phyloP scores from a whole-genome alignment of 2,329 filamentous ascomycete species.

The Fusarium sp. region DNA sequence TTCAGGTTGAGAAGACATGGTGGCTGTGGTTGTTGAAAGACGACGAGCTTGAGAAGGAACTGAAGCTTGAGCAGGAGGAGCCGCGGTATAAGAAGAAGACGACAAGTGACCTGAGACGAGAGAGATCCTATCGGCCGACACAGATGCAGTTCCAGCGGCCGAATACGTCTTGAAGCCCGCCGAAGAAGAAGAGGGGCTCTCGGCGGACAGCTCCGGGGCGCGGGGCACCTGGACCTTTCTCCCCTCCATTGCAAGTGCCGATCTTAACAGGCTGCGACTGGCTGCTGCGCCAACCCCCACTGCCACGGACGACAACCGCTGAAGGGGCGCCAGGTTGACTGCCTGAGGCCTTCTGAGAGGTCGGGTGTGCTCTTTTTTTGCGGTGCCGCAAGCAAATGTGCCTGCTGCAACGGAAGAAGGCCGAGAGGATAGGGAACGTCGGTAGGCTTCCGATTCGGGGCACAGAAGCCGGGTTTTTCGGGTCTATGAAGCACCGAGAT shows the following conservation, averaged over 20 bases:
- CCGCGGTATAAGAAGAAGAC: constrained; percentile 31
- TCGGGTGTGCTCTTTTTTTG: not conserved
- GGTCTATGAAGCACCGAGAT: constrained; percentile 13
- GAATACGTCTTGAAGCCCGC: constrained; percentile 38
- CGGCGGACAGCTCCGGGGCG: constrained; percentile 44
- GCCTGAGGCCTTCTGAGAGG: constrained; percentile 7
- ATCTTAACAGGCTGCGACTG: constrained; percentile 40
- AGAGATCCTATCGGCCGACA: constrained; percentile 45
- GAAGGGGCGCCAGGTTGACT: constrained; percentile 39
- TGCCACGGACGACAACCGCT: constrained; percentile 31
- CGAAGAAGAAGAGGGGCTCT: constrained; percentile 48
- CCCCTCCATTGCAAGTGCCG: constrained; percentile 41
- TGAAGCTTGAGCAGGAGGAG: constrained; percentile 25
- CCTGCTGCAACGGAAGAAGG: constrained; percentile 31
- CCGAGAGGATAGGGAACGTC: constrained; percentile 23
- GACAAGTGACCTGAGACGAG: constrained; percentile 44
- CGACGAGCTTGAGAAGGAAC: constrained; percentile 32
- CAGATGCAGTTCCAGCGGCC: constrained; percentile 22
- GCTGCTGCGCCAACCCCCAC: constrained; percentile 30
- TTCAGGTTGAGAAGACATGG: constrained; percentile 70
- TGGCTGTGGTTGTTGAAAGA: constrained; percentile 45
- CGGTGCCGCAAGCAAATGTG: constrained; percentile 19
- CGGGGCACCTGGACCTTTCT: constrained; percentile 43
- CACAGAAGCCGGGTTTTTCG: constrained; percentile 23
- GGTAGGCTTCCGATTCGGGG: constrained; percentile 36